phyloP scores from a whole-genome alignment of 2,329 filamentous ascomycete genomes.

The Diatrype stigma region DNA sequence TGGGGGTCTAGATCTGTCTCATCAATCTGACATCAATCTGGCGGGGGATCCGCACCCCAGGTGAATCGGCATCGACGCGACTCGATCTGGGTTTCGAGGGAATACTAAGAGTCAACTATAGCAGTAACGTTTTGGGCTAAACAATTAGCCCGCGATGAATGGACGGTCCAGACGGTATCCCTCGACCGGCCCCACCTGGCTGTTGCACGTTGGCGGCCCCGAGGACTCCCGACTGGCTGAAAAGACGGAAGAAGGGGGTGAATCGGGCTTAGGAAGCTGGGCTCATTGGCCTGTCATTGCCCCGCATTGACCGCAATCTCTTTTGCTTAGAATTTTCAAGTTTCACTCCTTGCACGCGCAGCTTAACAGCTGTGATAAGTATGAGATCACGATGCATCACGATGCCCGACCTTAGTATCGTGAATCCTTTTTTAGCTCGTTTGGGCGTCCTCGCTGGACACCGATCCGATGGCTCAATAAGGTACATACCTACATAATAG shows the following conservation, averaged over 20 bases:
- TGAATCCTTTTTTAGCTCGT: background rate
- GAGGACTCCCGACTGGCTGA: conserved; percentile 13
- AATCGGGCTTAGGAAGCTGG: conserved; percentile 1
- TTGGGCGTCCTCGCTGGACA: too few relatives aligned
- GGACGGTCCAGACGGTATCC: background rate
- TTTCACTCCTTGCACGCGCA: conserved; percentile 8
- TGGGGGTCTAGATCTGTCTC: too few relatives aligned
- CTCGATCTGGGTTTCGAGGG: background rate
- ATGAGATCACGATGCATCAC: background rate
- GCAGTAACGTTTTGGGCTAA: background rate
- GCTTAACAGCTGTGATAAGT: conserved; percentile 12
- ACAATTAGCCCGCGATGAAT: background rate
- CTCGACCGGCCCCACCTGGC: background rate
- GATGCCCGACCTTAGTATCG: background rate
- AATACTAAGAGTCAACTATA: background rate
- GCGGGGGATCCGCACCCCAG: background rate
- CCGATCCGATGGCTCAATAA: background rate
- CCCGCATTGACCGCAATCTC: conserved; percentile 22
- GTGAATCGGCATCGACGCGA: too few relatives aligned
- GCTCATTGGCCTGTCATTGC: conserved; percentile 14
- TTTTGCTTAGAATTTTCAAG: conserved; percentile 18
- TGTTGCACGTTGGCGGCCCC: background rate
- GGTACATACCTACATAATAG: background rate
- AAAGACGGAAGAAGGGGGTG: conserved; percentile 1
- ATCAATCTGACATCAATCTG: conserved; percentile 1